Base-by-base conservation (phyloP, 495 filamentous ascomycete species). In the Aspergillus panamensis region DNA sequence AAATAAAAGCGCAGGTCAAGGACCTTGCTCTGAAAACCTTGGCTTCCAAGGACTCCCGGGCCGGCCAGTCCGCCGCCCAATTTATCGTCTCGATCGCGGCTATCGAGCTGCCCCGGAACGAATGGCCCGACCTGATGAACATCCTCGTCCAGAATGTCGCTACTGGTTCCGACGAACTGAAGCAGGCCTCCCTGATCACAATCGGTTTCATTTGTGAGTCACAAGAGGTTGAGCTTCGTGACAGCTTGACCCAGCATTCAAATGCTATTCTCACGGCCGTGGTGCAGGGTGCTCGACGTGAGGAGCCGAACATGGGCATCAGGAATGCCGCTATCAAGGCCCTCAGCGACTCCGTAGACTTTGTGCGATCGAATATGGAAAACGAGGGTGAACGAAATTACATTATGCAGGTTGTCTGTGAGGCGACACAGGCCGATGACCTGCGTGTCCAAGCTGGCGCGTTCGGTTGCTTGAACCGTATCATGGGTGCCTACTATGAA, bases 341-440 rank as follows among this genome's bases (percentile, higher is more conserved):
- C 17, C 86, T 98, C 14, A 89, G 91, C 65, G 95, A 98, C 69
- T 96, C 91, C n/a, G 84, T 97, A 21, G 94, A 98, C 72, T 98
- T 98, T 70, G 93, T 98, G 33, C 84, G 90, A 13, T 91, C 89
- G 71, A 98, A 98, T 75, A 97, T 98, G 73, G 94, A 97, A 69
- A 96, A 97, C 66, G 94, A 98, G 72, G 94, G 93, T 61, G 94
- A 98, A 78, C 85, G 94, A 37, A 97, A 98, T 77, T 97, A 97
- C 78, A 98, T 98, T 68, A 98, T 98, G 94, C 94, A 98, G 77
- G 94, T 98, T 62, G 89, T 98, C 65, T 98, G 94, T 75, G 94
- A 98, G 78, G 95, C 95, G 53, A 97, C 95, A 49, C 95, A 97
- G 74, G 90, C 91, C 58, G 78, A 80, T 17, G 93, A 98, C 73